A percentile compares a stretch with the other conserved stretches of the same genome.
These are phyloP conservation scores for Tuber indicum DNA, from an alignment of 495 filamentous ascomycete species.

Conservation along the genomic window DNA sequence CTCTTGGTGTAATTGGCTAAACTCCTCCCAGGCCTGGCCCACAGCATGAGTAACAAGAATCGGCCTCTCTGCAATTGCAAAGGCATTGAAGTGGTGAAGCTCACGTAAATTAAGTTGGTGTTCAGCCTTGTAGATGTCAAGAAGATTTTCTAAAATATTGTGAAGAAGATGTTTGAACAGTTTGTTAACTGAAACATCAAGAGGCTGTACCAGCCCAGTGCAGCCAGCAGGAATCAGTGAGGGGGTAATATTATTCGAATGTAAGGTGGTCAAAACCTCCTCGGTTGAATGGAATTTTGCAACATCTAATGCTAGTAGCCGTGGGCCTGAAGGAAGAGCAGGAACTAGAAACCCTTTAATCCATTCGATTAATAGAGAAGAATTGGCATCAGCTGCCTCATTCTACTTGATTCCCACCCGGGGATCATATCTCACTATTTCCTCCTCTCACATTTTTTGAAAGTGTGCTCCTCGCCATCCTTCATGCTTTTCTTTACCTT, in stretches of 20 bases:
- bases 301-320: conserved; percentile 3
- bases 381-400: conserved; percentile 4
- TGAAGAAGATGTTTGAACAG: conserved; percentile 4
- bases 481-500: conserved; percentile 5
- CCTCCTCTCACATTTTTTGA: neutral
- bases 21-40: conserved; percentile 8
- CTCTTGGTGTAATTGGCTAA: conserved; percentile 6
- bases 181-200: conserved; percentile 16
- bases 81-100: neutral
- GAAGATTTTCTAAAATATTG: conserved; percentile 4
- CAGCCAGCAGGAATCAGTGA: neutral
- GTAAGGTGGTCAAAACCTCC: conserved; percentile 2
- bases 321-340: neutral
- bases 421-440: conserved; percentile 3
- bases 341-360: conserved; percentile 9
- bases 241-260: conserved; percentile 6
- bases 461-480: neutral
- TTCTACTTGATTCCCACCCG: conserved; percentile 10
- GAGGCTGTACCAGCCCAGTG: conserved; percentile 10
- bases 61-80: conserved; percentile 8
- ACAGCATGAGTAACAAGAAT: conserved; percentile 8
- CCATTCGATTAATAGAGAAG: neutral
- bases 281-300: conserved; percentile 10
- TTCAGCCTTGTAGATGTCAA: neutral
- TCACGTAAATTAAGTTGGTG: neutral